Base-by-base conservation (phyloP, 2,329 filamentous ascomycete species). In the Pseudogymnoascus sp. region DNA sequence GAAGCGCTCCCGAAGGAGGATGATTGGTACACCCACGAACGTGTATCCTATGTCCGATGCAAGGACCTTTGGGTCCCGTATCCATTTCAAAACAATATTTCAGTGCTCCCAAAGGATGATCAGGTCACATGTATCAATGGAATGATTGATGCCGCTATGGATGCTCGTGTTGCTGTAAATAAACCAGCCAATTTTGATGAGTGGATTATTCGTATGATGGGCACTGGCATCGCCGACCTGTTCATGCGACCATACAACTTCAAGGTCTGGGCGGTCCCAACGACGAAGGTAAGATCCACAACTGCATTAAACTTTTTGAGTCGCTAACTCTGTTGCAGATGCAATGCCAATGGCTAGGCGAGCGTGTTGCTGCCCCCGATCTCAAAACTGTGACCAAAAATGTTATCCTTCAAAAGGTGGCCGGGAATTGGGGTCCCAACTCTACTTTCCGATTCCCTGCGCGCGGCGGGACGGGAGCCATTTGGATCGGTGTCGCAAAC, bases 181-280 rank as follows among this genome's bases (percentile, higher is more conserved):
- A 97, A 97, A 82, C 94, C 94, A 69, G 88, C 92, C 80, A 82
- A 95, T 79, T 99, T 99, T 70, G 94, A 99, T 72, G 91, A 99
- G 80, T 97, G 92, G 92, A 97, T 97, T 71, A 74, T 97, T 69
- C 86, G 94, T 70, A 95, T 88, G 79, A 92, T 88, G 78, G 94
- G 94, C 70, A 79, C 83, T 69, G 92, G 92, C 69, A 82, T 99
- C 70, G 92, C 92, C 67, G 85, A 99, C 74, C 82, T 92, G 69
- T 99, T 99, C 83, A 99, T 99, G 94, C 83, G 94, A 70, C 94
- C 94, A 59, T 99, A 99, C 83, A 99, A 99, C 84, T 99, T 87
- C 86, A 99, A 99, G 80, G 94, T 99, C 73, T 99, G 94, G 94
- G 94, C 94, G 64, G 92, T 97, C 69, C 94, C 94, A 62, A 96